Base-by-base conservation (phyloP, 371 early-diverging fungal species). In the Apophysomyces sp. region DNA sequence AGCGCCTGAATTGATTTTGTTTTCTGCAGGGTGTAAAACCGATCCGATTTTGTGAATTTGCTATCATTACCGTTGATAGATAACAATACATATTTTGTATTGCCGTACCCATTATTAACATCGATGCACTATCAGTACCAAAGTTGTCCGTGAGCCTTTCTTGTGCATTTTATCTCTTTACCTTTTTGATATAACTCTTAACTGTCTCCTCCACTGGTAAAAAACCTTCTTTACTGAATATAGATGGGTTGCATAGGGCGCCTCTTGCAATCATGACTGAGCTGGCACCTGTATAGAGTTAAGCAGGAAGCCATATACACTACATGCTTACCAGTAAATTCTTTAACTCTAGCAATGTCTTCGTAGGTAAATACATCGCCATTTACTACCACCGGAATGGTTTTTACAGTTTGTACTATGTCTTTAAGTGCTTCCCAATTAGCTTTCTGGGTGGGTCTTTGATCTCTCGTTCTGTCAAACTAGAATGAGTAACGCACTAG, bases 191-290 rank as follows among this genome's bases (percentile, higher is more conserved):
- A 65, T 94, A 96, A 24, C 68, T 80, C 18, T 64, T 70, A 1
- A 88, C 85, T 0, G 86, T 81, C 12, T 89, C 83, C 12, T 71
- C 62, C n/a, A 71, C 63, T 0, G 88, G 76, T 16, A 88, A 55
- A 4, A 63, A 68, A 2, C 92, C 90, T 55, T 87, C 88, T 39
- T 81, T 73, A 28, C 89, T 73, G 70, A 97, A 97, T 0, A 92
- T 81, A 37, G 95, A 94, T 9, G 92, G 88, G 68, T 96, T 95
- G 4, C 72, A 74, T 58, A 89, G 83, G 11, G 96, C 94, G 0
- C 89, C 95, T 29, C 97, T 84, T 3, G 97, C 97, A 63, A 94
- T 74, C 97, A 98, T 96, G 31, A 92, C 89, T 26, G 94, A 89
- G 37, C 80, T 76, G 0, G 78, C 81, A 37, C 67, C 85, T 83